These are phyloP conservation scores for Pulveroboletus ravenelii DNA, from an alignment of 768 basidiomycete genomes.

Conservation along the genomic window DNA sequence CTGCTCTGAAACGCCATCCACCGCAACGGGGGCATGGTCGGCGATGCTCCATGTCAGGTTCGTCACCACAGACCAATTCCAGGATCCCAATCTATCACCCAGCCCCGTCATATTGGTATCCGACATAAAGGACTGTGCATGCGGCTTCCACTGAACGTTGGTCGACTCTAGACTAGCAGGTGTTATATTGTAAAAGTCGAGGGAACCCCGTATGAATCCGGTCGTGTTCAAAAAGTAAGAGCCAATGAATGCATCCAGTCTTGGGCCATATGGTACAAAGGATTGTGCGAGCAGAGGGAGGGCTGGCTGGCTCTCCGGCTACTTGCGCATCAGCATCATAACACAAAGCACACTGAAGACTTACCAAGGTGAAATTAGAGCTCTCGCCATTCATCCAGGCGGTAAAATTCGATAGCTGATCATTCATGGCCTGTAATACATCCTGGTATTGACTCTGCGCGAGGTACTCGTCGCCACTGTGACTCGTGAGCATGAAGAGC, in stretches of 20 bases:
- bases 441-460: constrained; percentile 64
- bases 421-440: constrained; percentile 50
- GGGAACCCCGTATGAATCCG: constrained; percentile 67
- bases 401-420: constrained; percentile 68
- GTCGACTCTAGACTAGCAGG: constrained; percentile 36
- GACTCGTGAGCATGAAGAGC: constrained; percentile 76
- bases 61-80: constrained; percentile 67
- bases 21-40: constrained; percentile 47
- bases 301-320: constrained; percentile 47
- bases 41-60: constrained; percentile 63
- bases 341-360: constrained; percentile 15
- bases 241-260: constrained; percentile 39
- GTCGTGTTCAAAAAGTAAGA: constrained; percentile 77
- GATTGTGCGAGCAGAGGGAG: constrained; percentile 45
- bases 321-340: constrained; percentile 1
- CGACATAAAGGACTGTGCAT: constrained; percentile 48
- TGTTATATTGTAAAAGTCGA: constrained; percentile 63
- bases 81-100: constrained; percentile 44
- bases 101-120: constrained; percentile 49
- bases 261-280: constrained; percentile 42
- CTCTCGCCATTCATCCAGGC: constrained; percentile 68
- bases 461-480: constrained; percentile 62
- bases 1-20: constrained; percentile 37
- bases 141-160: constrained; percentile 43
- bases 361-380: constrained; percentile 62